Base-by-base conservation (phyloP, 768 basidiomycete species). In the Termitomyces sp. region DNA sequence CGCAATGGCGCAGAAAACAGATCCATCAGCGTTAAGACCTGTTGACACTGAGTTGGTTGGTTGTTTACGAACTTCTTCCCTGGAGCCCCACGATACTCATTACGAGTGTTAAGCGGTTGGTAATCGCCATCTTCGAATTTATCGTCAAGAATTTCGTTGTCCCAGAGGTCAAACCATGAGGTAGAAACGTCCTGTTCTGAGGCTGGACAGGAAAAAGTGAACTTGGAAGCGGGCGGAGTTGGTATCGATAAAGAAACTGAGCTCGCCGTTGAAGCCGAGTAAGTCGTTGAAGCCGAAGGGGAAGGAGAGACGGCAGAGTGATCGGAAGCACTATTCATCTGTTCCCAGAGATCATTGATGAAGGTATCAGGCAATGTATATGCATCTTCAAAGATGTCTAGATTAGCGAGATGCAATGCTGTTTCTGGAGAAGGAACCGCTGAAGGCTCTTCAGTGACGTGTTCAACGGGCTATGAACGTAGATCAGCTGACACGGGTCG, bases 121-220 rank as follows among this genome's bases (percentile, higher is more conserved):
- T 57, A 60, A 50, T 62, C 55, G 9, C 32, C 59, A 45, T 64
- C 61, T 27, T 41, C 44, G 17, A 28, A 30, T 10, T 59, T 55
- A 37, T 58, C 63, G 12, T 51, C 51, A 19, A 48, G 44, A 25
- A n/a, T 3, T 17, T 52, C 53, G 23, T 34, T 28, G 11, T 57
- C 59, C 49, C 55, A 56, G 32, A 52, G 11, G 19, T 54, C 54
- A 17, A 63, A 37, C 40, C 25, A 48, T 14, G 48, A 44, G 8
- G 34, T 34, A 3, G n/a, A 30, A 14, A 19, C 40, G 5, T 45
- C 52, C 12, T 12, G 37, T 25, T 55, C 54, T 19, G 54, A 40
- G 3, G 53, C 44, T 7, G 49, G 39, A 17, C 35, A 59, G 19
- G 52, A 32, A 35, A 54, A 56, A 17, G 47, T 25, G 28, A 51